Base-by-base conservation (phyloP, 306 rosid genomes). In the Erythrophleum fordii region DNA sequence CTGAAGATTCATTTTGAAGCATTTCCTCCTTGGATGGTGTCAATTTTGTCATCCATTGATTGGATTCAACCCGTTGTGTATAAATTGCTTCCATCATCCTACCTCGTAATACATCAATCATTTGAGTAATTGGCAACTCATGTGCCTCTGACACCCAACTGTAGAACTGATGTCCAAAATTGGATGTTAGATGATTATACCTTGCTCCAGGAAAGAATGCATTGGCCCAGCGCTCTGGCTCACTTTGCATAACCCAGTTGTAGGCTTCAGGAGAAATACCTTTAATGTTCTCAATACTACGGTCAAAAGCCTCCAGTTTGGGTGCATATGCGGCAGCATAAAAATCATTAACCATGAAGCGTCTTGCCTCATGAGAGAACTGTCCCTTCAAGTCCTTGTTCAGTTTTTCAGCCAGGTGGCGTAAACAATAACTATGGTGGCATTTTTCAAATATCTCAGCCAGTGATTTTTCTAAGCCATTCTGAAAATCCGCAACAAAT, bases 331-430 rank as follows among this genome's bases (percentile, higher is more conserved):
- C 99, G 70, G 98, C 98, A 14, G 97, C 83, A 83, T 95, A 88
- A 64, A 93, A 87, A 78, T 95, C 99, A 83, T 92, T 89, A 68
- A 95, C 78, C 96, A 95, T 86, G 85, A 95, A 95, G 26, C 97
- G 91, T 77, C 99, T 93, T 61, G 99, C 99, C 82, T 95, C 99
- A 5, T 95, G 99, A 79, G 99, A 93, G 76, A 93, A 92, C 72
- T 95, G 98, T 28, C 96, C 97, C 91, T 92, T 95, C 89, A 95
- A 84, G 85, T 95, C 99, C 88, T 76, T 89, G 91, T 93, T 91
- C 39, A 95, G 91, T 81, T 90, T 91, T 69, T 95, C 98, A 31
- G 96, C 94, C 67, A 95, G 96, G 85, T 89, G 96, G 53, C 94
- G 97, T 70, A 95, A 81, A 74, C 99, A 95, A 85, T 89, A 90